phyloP scores from a whole-genome alignment of 2,329 filamentous ascomycete genomes.

The Ceratocystis lukuohia region DNA sequence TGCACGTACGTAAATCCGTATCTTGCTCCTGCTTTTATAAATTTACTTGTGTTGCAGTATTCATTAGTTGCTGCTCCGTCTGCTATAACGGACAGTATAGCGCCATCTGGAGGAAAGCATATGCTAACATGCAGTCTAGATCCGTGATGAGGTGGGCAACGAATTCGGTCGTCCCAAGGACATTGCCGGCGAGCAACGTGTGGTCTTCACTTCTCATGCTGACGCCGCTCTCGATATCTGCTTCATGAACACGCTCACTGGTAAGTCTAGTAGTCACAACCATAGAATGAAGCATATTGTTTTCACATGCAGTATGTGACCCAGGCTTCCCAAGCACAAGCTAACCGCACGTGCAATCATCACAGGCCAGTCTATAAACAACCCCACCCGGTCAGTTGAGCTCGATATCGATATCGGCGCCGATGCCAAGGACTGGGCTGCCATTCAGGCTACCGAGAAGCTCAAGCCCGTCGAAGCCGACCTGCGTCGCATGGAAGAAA shows the following conservation, averaged over 20 bases:
- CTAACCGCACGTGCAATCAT: neutral
- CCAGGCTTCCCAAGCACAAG: neutral
- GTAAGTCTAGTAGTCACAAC: constrained; percentile 33
- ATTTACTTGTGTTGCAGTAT: neutral
- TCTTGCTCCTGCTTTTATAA: neutral
- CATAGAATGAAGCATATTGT: too few species aligned
- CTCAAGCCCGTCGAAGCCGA: constrained; percentile 94
- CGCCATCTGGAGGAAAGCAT: neutral
- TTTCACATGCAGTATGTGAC: neutral
- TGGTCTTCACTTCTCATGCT: constrained; percentile 83
- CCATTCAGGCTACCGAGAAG: constrained; percentile 92
- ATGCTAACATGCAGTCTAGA: constrained; percentile 39
- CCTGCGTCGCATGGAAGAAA: constrained; percentile 81
- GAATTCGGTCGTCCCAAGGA: constrained; percentile 89
- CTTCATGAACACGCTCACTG: constrained; percentile 71
- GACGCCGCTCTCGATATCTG: constrained; percentile 94
- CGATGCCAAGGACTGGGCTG: constrained; percentile 95
- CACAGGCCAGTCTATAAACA: constrained; percentile 27
- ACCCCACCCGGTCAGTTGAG: constrained; percentile 60
- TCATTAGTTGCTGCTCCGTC: neutral
- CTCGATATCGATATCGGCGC: constrained; percentile 93
- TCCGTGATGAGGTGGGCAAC: constrained; percentile 88
- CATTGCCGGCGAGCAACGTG: constrained; percentile 78
- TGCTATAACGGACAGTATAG: neutral
- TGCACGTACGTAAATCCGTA: constrained; percentile 53